Evolutionary conservation across 1,284 basidiomycete species (phyloP).

Genomic region (Garcileccinum viscosum): DNA sequence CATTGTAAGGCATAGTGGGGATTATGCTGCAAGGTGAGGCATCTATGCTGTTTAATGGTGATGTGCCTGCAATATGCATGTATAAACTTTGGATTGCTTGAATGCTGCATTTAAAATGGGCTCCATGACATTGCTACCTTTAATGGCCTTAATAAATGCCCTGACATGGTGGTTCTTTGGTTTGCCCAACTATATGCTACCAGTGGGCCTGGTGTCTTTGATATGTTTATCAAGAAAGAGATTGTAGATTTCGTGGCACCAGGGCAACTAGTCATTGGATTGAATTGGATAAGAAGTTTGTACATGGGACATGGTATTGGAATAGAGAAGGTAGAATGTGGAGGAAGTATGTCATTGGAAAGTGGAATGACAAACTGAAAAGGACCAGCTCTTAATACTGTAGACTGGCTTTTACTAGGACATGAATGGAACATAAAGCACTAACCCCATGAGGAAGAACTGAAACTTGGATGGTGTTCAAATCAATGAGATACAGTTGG

Average conservation of each 20-base stretch:
- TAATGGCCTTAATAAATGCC: not conserved
- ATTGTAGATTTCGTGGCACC: not conserved
- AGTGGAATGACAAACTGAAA: not conserved
- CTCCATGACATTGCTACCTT: not conserved
- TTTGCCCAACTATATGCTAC: not conserved
- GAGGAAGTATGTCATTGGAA: not conserved
- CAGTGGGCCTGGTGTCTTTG: not conserved
- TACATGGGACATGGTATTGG: not conserved
- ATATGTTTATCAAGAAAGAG: constrained; percentile 1
- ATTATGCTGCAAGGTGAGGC: no score
- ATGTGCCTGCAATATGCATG: no score
- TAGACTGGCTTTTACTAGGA: not conserved
- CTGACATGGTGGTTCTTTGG: not conserved
- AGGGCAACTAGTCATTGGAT: constrained; percentile 3
- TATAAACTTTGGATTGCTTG: constrained; percentile 7
- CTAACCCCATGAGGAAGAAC: not conserved
- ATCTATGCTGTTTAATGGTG: no score
- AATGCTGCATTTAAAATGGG: constrained; percentile 14
- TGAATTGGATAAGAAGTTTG: not conserved
- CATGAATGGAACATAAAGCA: not conserved
- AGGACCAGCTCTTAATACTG: not conserved
- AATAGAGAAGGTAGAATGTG: not conserved
- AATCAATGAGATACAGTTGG: no score
- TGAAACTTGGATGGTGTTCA: not conserved
- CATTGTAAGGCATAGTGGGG: no score